phyloP scores from a whole-genome alignment of 129 eudicot species.

The Flaveria linearis region DNA sequence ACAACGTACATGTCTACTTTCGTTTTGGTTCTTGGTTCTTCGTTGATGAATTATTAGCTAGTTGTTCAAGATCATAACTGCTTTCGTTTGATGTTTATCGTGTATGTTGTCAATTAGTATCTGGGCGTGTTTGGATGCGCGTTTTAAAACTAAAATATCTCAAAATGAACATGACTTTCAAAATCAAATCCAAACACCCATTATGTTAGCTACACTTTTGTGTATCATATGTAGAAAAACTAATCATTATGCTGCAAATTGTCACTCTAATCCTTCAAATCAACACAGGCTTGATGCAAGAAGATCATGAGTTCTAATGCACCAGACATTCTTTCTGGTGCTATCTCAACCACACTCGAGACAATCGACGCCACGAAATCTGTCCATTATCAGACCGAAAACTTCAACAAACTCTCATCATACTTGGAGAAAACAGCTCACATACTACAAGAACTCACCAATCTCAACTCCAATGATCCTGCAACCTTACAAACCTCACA shows the following conservation, averaged over 20 bases:
- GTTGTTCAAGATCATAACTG: no score
- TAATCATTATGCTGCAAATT: conserved; percentile 4
- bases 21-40: no score
- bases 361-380: conserved; percentile 28
- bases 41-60: no score
- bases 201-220: neutral
- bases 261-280: conserved; percentile 13
- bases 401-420: conserved; percentile 39
- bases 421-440: conserved; percentile 27
- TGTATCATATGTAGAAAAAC: neutral
- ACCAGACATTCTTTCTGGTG: conserved; percentile 27
- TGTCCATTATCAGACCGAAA: conserved; percentile 33
- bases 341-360: conserved; percentile 24
- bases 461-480: conserved; percentile 7
- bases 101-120: no score
- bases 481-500: conserved; percentile 25
- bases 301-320: conserved; percentile 20
- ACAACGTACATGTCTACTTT: neutral
- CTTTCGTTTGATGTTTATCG: no score
- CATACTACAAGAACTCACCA: conserved; percentile 27
- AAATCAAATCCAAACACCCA: no score
- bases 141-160: no score
- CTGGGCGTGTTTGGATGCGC: no score
- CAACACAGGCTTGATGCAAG: conserved; percentile 6
- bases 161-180: no score